Conservation (phyloP, 345 rosid species). For the Gossypium bickii region DNA sequence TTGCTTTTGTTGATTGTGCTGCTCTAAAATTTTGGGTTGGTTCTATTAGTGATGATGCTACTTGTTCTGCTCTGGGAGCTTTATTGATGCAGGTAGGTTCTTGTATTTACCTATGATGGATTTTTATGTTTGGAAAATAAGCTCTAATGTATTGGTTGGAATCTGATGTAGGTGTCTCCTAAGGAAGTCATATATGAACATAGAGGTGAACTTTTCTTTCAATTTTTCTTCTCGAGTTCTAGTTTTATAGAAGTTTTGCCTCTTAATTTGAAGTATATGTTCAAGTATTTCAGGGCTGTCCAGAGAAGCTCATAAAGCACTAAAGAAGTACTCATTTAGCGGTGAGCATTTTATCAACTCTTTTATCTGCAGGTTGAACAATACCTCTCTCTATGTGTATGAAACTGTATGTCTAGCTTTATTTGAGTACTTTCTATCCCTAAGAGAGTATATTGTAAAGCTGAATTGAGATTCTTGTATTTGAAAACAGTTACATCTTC, state of each 20-base stretch:
- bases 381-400: background rate
- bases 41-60: constrained; percentile 65
- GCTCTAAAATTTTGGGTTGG: constrained; percentile 89
- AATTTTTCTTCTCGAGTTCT: constrained; percentile 9
- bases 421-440: background rate
- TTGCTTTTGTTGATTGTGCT: constrained; percentile 97
- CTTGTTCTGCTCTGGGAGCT: constrained; percentile 82
- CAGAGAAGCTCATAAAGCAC: constrained; percentile 75
- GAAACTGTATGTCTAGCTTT: background rate
- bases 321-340: constrained; percentile 63
- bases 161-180: constrained; percentile 66
- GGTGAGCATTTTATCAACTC: constrained; percentile 38
- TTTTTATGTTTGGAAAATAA: constrained; percentile 5
- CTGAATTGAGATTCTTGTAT: background rate
- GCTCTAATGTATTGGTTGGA: constrained; percentile 19
- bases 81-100: constrained; percentile 79
- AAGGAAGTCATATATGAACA: constrained; percentile 80
- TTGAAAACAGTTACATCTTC: background rate
- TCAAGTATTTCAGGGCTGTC: constrained; percentile 62
- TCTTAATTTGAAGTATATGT: constrained; percentile 10
- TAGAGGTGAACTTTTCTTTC: constrained; percentile 46
- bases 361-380: background rate
- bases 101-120: constrained; percentile 13
- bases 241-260: constrained; percentile 3
- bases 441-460: background rate